Evolutionary conservation across 2,329 filamentous ascomycete genomes (phyloP), one percentile per base, ranked within the genome.

Genomic region (Exophiala oligosperma): DNA sequence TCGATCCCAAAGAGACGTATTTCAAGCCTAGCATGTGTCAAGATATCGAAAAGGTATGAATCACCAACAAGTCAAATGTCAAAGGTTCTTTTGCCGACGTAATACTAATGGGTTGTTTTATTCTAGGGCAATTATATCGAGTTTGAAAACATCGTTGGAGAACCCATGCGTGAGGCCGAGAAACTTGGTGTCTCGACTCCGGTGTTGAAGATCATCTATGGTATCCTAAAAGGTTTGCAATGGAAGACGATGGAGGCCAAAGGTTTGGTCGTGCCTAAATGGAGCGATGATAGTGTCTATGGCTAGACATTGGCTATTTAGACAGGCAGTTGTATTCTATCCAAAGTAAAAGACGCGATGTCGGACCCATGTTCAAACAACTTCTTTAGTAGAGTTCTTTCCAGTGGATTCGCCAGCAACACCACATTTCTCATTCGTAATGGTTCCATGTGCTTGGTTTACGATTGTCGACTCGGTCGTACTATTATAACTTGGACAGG

Each of bases 111-210:
- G 28, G 8, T 8, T 35, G 7, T 9, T 2, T 35, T 9, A 2
- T 9, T 14, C n/a, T 50, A 75, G 77, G 77, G 80, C 8, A 83
- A 82, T 62, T 81, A 76, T 53, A 79, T 81, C 58, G 83, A 85
- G 67, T 76, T 77, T 49, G 81, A 84, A 65, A 82, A 79, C 59
- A 75, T 84, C 35, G 68, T 84, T 2, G 81, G 81, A 1, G 82
- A 84, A 71, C 81, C 81, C n/a, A 58, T 85, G 44, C 70, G 77
- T 1, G 81, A 81, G 63, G 82, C 76, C 0, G 74, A 76, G 60
- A 67, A 66, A 29, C 67, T 72, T 0, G 80, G 80, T 1, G 80
- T 85, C 4, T 35, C 62, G 1, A 65, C 64, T 50, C 69, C 67
- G 1, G 66, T 56, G 2, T 52, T 70, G n/a, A 62, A 52, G 6